A percentile compares a stretch with the other conserved stretches of the same genome.
Evolutionary conservation across 164 flowering plant species (phyloP).

Genomic region (Sedum album): DNA sequence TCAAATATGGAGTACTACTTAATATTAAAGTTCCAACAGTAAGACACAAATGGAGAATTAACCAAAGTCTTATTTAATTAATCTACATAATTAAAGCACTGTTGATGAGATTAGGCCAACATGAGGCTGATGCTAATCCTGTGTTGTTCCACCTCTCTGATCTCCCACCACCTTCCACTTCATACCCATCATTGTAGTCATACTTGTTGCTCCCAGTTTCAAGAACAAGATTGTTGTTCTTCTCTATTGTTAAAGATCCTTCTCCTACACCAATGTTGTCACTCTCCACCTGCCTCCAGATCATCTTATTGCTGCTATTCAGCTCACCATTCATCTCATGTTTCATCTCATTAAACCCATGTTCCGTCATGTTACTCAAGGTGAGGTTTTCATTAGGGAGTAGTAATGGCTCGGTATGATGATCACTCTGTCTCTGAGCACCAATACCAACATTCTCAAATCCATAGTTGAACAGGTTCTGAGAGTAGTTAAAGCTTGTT

Average conservation of each 20-base stretch:
- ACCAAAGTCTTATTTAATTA: no score
- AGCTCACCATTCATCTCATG: constrained; percentile 18
- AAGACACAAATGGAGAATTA: background rate
- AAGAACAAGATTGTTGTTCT: background rate
- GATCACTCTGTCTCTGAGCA: background rate
- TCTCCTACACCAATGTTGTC: background rate
- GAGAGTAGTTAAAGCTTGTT: background rate
- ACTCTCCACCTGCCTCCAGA: constrained; percentile 72
- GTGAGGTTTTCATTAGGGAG: background rate
- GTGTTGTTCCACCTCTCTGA: constrained; percentile 50
- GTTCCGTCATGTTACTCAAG: no score
- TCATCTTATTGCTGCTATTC: constrained; percentile 6
- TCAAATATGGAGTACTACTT: no score
- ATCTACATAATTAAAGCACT: constrained; percentile 40
- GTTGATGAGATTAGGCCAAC: constrained; percentile 75
- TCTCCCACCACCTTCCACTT: constrained; percentile 14
- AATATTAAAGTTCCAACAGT: background rate
- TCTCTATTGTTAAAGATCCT: background rate
- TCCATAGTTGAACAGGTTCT: background rate
- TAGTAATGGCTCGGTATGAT: background rate
- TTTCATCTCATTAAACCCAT: constrained; percentile 25
- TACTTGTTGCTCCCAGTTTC: background rate
- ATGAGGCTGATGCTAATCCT: constrained; percentile 19
- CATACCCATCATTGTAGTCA: constrained; percentile 18
- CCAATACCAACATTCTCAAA: background rate